phyloP scores from a whole-genome alignment of 306 rosid genomes.

The Abrus pulchellus region DNA sequence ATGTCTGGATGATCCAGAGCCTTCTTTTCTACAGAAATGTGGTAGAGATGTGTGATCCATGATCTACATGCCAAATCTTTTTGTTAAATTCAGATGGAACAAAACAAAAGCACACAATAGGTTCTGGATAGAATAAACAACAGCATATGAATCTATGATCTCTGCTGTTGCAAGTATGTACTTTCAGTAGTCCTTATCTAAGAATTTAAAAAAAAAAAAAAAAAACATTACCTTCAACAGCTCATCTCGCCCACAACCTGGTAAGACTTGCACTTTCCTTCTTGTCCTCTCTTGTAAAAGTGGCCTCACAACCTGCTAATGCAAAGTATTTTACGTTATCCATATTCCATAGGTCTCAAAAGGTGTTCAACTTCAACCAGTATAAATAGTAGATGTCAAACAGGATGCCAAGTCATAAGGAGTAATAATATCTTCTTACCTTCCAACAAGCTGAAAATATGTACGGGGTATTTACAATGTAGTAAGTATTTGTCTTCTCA shows the following conservation, averaged over 20 bases:
- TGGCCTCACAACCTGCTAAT: slow-evolving; percentile 90
- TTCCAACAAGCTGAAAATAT: slow-evolving; percentile 97
- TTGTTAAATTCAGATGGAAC: slow-evolving; percentile 37
- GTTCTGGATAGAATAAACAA: not conserved
- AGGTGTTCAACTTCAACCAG: slow-evolving; percentile 27
- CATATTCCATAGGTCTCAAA: not conserved
- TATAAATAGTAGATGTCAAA: slow-evolving; percentile 8
- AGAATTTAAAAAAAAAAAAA: not conserved
- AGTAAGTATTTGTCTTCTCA: slow-evolving; percentile 90
- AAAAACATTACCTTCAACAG: slow-evolving; percentile 71
- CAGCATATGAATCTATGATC: not conserved
- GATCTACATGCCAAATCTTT: slow-evolving; percentile 60
- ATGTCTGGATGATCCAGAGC: slow-evolving; percentile 73
- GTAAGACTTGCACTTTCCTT: slow-evolving; percentile 84
- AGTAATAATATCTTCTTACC: slow-evolving; percentile 58
- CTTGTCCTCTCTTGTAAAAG: slow-evolving; percentile 97
- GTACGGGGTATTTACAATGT: slow-evolving; percentile 86
- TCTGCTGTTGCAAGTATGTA: not conserved
- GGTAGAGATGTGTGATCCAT: slow-evolving; percentile 86
- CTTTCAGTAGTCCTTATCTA: not conserved
- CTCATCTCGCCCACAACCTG: slow-evolving; percentile 90
- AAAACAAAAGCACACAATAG: slow-evolving; percentile 1
- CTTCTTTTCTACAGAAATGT: slow-evolving; percentile 79
- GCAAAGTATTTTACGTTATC: slow-evolving; percentile 28
- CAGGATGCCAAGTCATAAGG: slow-evolving; percentile 33